Conservation (phyloP, 2,329 filamentous ascomycete species). For the Diaporthe ilicicola region DNA sequence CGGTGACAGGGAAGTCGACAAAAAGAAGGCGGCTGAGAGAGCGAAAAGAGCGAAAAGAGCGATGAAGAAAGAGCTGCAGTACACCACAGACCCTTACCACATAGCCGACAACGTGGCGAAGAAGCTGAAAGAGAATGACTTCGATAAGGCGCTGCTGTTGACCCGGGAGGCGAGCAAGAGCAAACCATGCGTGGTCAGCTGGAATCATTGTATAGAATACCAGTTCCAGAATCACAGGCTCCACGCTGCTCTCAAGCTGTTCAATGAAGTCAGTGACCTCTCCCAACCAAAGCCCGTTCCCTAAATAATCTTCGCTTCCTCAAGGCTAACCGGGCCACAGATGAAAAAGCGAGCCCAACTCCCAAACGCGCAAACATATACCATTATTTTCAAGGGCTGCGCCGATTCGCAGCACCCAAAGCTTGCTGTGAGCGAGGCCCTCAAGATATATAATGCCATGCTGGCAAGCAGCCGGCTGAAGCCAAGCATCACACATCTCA, state of each 20-base stretch:
- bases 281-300: neutral
- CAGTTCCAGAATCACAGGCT: slow-evolving; percentile 69
- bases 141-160: slow-evolving; percentile 73
- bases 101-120: slow-evolving; percentile 73
- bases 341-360: slow-evolving; percentile 94
- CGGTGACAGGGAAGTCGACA: slow-evolving; percentile 35
- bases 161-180: slow-evolving; percentile 74
- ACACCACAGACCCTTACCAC: slow-evolving; percentile 75
- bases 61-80: slow-evolving; percentile 62
- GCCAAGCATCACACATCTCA: slow-evolving; percentile 84
- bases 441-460: slow-evolving; percentile 82
- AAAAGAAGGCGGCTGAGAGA: slow-evolving; percentile 43
- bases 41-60: slow-evolving; percentile 37
- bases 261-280: slow-evolving; percentile 75
- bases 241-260: slow-evolving; percentile 77
- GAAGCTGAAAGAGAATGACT: slow-evolving; percentile 66
- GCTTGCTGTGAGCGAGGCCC: slow-evolving; percentile 71
- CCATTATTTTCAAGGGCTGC: slow-evolving; percentile 81
- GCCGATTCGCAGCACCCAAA: slow-evolving; percentile 65
- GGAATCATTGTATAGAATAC: slow-evolving; percentile 86
- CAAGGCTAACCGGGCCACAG: slow-evolving; percentile 50
- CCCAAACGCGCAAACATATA: slow-evolving; percentile 86
- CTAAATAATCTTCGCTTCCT: neutral
- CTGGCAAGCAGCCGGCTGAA: slow-evolving; percentile 68
- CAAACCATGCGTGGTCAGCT: slow-evolving; percentile 75